Base-by-base conservation (phyloP, 2,329 filamentous ascomycete genomes). In the Stemphylium lycopersici region DNA sequence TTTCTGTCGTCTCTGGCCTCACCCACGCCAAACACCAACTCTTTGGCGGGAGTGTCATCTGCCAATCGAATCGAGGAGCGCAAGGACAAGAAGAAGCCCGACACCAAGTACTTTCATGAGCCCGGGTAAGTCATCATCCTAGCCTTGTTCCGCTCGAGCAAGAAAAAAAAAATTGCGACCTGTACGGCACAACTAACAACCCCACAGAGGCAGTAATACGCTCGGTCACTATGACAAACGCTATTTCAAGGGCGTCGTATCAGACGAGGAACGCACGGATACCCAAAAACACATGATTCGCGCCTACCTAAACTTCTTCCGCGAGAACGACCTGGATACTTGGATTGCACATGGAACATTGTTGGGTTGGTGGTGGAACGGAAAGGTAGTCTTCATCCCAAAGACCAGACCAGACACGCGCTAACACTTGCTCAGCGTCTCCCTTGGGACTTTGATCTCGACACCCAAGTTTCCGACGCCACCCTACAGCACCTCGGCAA, bases 311-410 rank as follows among this genome's bases (percentile, higher is more conserved):
- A 80, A 81, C 40, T 86, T 84, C 51, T 88, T 90, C 73, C 78
- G 80, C 39, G 79, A 83, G 15, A 80, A 87, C 48, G 84, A 85
- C 6, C 76, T 91, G 58, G 90, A 93, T 76, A 93, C 91, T 0
- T 95, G 91, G 91, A 85, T 96, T 55, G 90, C 91, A 34, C 91
- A 96, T 73, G 91, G 91, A 43, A 92, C 90, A 4, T 77, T 95
- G 44, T 79, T 96, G 18, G 91, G 90, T 11, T 96, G 91, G 91
- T 95, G 90, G 89, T 96, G 91, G 91, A 93, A 91, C 71, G 80
- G 80, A 51, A 80, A 80, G 76, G 82, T 83, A 72, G n/a, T 57
- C 42, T n/a, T 36, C 18, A 49, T 10, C 0, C 15, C 33, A n/a
- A n/a, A 11, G 0, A 1, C 3, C 2, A 18, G 12, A 3, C 8